A percentile compares a stretch with the other conserved stretches of the same genome.
Conservation (phyloP, 805 yeast genomes). For the Ogataea methylovora region DNA sequence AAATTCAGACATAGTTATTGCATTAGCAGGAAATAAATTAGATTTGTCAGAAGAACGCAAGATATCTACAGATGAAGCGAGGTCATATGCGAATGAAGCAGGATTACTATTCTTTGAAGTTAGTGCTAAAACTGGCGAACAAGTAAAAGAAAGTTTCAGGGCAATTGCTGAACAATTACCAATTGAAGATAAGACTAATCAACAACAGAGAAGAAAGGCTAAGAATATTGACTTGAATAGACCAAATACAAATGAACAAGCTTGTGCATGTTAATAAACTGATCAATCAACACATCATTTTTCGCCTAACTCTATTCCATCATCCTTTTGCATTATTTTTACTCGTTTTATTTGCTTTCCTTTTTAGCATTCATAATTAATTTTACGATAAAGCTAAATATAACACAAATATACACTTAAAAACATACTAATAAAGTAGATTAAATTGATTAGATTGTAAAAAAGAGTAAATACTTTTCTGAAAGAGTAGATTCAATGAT, state of each 20-base stretch:
- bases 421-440: no score
- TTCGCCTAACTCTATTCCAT: no score
- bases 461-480: no score
- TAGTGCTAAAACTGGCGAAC: slow-evolving; percentile 51
- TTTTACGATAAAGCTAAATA: no score
- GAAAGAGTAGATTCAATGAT: no score
- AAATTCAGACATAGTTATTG: slow-evolving; percentile 63
- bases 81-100: slow-evolving; percentile 47
- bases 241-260: slow-evolving; percentile 25
- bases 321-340: no score
- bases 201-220: slow-evolving; percentile 13
- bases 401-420: no score
- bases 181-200: slow-evolving; percentile 18
- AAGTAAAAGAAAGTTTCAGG: slow-evolving; percentile 39
- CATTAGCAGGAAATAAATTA: slow-evolving; percentile 72
- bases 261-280: slow-evolving; percentile 25
- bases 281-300: no score
- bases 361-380: no score
- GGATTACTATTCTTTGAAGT: slow-evolving; percentile 45
- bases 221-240: slow-evolving; percentile 22
- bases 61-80: slow-evolving; percentile 37
- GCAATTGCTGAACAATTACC: slow-evolving; percentile 42
- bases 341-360: no score
- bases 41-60: slow-evolving; percentile 51
- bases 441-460: no score